Evolutionary conservation across 2,329 filamentous ascomycete species (phyloP).

Genomic region (Aspergillus cejpii): DNA sequence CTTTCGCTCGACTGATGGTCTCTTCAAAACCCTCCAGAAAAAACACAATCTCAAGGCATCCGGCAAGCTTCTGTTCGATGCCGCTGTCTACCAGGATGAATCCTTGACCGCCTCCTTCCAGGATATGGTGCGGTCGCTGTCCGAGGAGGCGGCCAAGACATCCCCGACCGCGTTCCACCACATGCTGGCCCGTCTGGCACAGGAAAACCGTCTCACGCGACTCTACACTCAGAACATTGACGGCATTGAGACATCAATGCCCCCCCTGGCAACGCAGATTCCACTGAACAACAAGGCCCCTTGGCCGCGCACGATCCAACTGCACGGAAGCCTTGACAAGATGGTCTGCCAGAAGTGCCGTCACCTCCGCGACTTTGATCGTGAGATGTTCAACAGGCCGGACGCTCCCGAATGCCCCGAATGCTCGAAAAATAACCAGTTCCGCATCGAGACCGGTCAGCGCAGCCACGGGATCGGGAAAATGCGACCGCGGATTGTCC

Average conservation of each 20-base stretch:
- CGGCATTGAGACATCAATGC: conserved; percentile 78
- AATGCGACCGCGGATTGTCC: conserved; percentile 82
- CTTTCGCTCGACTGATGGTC: conserved; percentile 82
- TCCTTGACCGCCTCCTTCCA: conserved; percentile 85
- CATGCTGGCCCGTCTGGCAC: conserved; percentile 79
- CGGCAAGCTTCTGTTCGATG: conserved; percentile 93
- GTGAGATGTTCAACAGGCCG: conserved; percentile 73
- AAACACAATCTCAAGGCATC: conserved; percentile 89
- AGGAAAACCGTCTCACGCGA: conserved; percentile 78
- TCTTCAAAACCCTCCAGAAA: conserved; percentile 77
- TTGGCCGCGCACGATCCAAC: conserved; percentile 88
- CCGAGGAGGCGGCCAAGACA: conserved; percentile 67
- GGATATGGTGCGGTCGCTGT: conserved; percentile 87
- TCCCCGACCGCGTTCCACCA: conserved; percentile 87
- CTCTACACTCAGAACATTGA: conserved; percentile 97
- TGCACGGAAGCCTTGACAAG: conserved; percentile 87
- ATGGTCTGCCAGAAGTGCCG: conserved; percentile 97
- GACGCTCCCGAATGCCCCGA: conserved; percentile 70
- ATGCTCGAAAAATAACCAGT: conserved; percentile 67
- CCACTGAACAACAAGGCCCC: conserved; percentile 78
- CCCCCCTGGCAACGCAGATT: conserved; percentile 70
- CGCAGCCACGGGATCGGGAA: conserved; percentile 89
- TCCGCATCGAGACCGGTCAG: conserved; percentile 73
- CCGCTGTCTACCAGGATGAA: conserved; percentile 92
- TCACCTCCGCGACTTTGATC: conserved; percentile 67